These are phyloP conservation scores for Hemerocallis citrina DNA, from an alignment of 106 monocot species.

Conservation along the genomic window DNA sequence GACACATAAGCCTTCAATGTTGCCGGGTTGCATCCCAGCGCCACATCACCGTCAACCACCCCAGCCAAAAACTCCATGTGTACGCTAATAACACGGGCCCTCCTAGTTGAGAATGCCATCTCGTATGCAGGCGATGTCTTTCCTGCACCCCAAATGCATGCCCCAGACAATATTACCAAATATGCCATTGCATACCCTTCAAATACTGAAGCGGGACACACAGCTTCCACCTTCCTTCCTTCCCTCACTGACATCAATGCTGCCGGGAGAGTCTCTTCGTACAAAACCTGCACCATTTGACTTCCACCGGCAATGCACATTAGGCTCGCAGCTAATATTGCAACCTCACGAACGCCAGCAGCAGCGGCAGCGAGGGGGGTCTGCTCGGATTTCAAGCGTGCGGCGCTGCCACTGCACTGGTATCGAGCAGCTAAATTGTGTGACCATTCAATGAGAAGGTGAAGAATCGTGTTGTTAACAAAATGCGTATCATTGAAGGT, in stretches of 20 bases:
- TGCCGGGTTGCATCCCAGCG: conserved; percentile 54
- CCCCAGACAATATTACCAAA: conserved; percentile 48
- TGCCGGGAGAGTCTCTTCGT: conserved; percentile 72
- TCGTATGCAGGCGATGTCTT: conserved; percentile 11
- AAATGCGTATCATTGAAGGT: conserved; percentile 67
- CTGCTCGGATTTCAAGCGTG: conserved; percentile 23
- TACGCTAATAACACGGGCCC: conserved; percentile 22
- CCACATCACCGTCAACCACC: conserved; percentile 52
- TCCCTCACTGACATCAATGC: conserved; percentile 34
- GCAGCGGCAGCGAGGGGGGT: conserved; percentile 41
- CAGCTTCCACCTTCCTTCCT: not conserved
- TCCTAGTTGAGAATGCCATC: conserved; percentile 12
- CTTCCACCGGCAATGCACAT: conserved; percentile 60
- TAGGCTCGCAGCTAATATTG: conserved; percentile 58
- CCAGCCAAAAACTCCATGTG: conserved; percentile 68
- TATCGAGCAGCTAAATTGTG: conserved; percentile 16
- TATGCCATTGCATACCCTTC: conserved; percentile 83
- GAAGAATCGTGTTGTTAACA: conserved; percentile 43
- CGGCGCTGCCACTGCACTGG: conserved; percentile 6
- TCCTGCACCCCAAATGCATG: conserved; percentile 62
- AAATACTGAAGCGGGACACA: conserved; percentile 25
- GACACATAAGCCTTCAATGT: conserved; percentile 72
- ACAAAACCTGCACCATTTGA: conserved; percentile 59
- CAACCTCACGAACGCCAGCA: conserved; percentile 37
- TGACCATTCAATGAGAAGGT: conserved; percentile 40